A percentile compares a stretch with the other conserved stretches of the same genome.
Conservation (phyloP, 805 yeast genomes). For the Suhomyces sp. region DNA sequence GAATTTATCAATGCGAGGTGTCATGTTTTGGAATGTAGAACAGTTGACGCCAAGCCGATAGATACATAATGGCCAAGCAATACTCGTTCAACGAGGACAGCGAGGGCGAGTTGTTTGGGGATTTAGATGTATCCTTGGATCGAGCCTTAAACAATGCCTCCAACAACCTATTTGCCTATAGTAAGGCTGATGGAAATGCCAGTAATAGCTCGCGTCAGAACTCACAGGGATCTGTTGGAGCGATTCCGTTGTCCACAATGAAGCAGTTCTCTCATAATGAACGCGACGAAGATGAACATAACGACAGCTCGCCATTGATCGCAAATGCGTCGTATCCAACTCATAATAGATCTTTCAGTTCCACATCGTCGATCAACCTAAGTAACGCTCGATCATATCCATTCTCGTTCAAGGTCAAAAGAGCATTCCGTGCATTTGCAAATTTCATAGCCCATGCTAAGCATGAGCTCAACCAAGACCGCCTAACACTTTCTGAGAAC, state of each 20-base stretch:
- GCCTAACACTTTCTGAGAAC: slow-evolving; percentile 12
- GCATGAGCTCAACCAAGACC: slow-evolving; percentile 24
- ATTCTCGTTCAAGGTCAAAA: slow-evolving; percentile 9
- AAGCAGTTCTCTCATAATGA: slow-evolving; percentile 4
- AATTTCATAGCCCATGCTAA: slow-evolving; percentile 24
- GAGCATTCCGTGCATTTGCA: slow-evolving; percentile 10
- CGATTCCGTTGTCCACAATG: slow-evolving; percentile 30
- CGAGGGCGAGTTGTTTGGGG: slow-evolving; percentile 45
- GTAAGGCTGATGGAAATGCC: slow-evolving; percentile 20
- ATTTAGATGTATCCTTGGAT: slow-evolving; percentile 63
- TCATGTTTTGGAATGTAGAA: background rate
- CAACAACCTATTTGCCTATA: slow-evolving; percentile 30
- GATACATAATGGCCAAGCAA: slow-evolving; percentile 6
- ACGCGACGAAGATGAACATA: slow-evolving; percentile 10
- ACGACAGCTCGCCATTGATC: slow-evolving; percentile 32
- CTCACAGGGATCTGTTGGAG: slow-evolving; percentile 28
- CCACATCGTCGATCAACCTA: slow-evolving; percentile 15
- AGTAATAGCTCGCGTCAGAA: slow-evolving; percentile 22
- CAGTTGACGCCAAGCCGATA: background rate
- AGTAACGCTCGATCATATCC: slow-evolving; percentile 2
- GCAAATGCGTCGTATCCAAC: slow-evolving; percentile 13
- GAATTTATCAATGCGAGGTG: background rate
- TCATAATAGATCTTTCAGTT: slow-evolving; percentile 17
- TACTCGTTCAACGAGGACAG: slow-evolving; percentile 22
- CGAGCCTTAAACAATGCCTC: slow-evolving; percentile 57